phyloP scores from a whole-genome alignment of 2,329 filamentous ascomycete species.

The Alternaria gansuensis region DNA sequence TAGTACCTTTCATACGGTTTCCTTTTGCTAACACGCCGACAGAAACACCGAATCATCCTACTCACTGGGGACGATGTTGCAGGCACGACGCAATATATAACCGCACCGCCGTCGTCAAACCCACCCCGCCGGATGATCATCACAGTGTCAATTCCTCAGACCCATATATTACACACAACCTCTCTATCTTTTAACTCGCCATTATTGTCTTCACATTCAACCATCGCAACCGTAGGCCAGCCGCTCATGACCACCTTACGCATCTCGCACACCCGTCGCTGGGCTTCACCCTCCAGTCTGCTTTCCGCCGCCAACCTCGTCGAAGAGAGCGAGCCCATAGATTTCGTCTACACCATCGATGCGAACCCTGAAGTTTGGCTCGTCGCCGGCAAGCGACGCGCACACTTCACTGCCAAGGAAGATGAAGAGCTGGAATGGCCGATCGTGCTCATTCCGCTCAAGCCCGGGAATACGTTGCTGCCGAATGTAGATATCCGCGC shows the following conservation, averaged over 20 bases:
- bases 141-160: slow-evolving; percentile 85
- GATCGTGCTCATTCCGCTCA: slow-evolving; percentile 80
- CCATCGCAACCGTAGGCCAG: slow-evolving; percentile 68
- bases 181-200: slow-evolving; percentile 66
- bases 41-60: slow-evolving; percentile 40
- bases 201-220: slow-evolving; percentile 36
- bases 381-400: slow-evolving; percentile 80
- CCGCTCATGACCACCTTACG: slow-evolving; percentile 69
- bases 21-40: slow-evolving; percentile 25
- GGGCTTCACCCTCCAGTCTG: slow-evolving; percentile 52
- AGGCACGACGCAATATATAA: slow-evolving; percentile 15
- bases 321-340: slow-evolving; percentile 61
- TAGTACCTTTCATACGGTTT: too few relatives aligned
- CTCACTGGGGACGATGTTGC: slow-evolving; percentile 26
- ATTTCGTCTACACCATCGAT: slow-evolving; percentile 85
- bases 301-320: slow-evolving; percentile 40
- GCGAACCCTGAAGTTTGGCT: slow-evolving; percentile 82
- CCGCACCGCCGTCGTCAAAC: slow-evolving; percentile 42
- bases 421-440: slow-evolving; percentile 65
- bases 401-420: slow-evolving; percentile 71
- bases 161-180: slow-evolving; percentile 83
- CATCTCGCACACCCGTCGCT: slow-evolving; percentile 65
- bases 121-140: slow-evolving; percentile 76
- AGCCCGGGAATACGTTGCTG: slow-evolving; percentile 78
- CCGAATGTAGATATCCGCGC: slow-evolving; percentile 79